Base-by-base conservation (phyloP, 2,329 filamentous ascomycete species). In the Bertia moriformis region DNA sequence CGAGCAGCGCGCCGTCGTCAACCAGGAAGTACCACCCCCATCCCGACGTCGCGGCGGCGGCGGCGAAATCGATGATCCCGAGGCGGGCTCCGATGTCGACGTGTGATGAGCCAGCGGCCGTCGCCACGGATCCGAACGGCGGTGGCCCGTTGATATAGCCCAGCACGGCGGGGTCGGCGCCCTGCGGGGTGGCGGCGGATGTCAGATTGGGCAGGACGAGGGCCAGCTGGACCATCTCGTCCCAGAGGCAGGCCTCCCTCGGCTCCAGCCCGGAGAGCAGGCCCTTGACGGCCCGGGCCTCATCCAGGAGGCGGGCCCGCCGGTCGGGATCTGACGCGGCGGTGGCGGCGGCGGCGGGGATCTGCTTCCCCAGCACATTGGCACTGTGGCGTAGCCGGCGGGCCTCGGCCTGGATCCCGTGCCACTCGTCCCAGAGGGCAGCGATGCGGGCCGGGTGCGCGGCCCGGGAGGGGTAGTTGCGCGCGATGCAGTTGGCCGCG, bases 21-120 rank as follows among this genome's bases (percentile, higher is more conserved):
- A 85, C 67, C 10, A 98, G 74, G 59, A 87, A 96, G 63, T 98
- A 98, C 85, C 87, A 98, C 1, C 91, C 91, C 89, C 89, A 96
- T 27, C 91, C 91, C 3, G 81, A 84, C 1, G 85, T 79, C n/a
- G 73, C 77, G 2, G 80, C 80, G 4, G 87, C 86, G 42, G 72
- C 78, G 4, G 81, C 68, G 53, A 98, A 95, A 61, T 98, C 89
- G 39, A 98, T 67, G n/a, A 98, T 69, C 20, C 80, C 78, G n/a
- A 98, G 73, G 51, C 87, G 75, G 3, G 76, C 68, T 19, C 91
- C 91, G 48, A 98, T 89, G 48, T 89, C 73, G 5, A 91, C 82
- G 57, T 95, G 88, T 0, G 83, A 89, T 32, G 75, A 68, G 71
- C 71, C 43, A 2, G 42, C 46, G 27, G 41, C 32, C 47, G 53